Base-by-base conservation (phyloP, 1,284 basidiomycete species). In the Ustilago cynodontis region DNA sequence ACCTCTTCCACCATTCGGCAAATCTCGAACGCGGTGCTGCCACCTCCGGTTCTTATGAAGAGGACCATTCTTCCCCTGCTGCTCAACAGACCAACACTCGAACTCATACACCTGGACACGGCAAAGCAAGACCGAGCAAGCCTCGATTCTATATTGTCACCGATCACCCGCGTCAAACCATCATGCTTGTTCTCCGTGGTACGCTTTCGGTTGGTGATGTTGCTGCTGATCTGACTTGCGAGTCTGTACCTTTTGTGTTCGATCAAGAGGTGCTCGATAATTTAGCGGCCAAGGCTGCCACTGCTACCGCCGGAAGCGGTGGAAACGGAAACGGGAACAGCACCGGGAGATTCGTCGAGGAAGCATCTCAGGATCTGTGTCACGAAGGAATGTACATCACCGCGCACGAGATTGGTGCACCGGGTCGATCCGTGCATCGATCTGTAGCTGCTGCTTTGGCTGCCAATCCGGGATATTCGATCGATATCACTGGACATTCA, bases 331-430 rank as follows among this genome's bases (percentile, higher is more conserved):
- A 58, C 16, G 47, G 47, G 9, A 49, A 49, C 1, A n/a, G n/a
- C n/a, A n/a, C n/a, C n/a, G 52, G 59, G 13, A 28, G 41, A 18
- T 65, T 58, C 8, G 45, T 53, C 0, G 59, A 63, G 10, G 64
- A 60, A 14, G 33, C 65, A 18, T 37, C 28, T 7, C 57, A 59
- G n/a, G 61, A 75, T 13, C 20, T 79, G 2, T 71, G 70, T 13
- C 81, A 83, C 56, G 90, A 91, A 33, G 93, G 93, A 2, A 94
- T 94, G 90, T 87, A 92, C 65, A 90, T 90, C 67, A 92, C 94
- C 89, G 92, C 93, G 2, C 87, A 89, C 24, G 91, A 90, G 7
- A 94, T 94, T 91, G 93, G 93, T 1, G 90, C 89, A 5, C 87
- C 88, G 2, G 92, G 92, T 1, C 91, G 91, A 78, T 92, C 93